Conservation (phyloP, 352 stramenopile species). For the Pythium chondricola region DNA sequence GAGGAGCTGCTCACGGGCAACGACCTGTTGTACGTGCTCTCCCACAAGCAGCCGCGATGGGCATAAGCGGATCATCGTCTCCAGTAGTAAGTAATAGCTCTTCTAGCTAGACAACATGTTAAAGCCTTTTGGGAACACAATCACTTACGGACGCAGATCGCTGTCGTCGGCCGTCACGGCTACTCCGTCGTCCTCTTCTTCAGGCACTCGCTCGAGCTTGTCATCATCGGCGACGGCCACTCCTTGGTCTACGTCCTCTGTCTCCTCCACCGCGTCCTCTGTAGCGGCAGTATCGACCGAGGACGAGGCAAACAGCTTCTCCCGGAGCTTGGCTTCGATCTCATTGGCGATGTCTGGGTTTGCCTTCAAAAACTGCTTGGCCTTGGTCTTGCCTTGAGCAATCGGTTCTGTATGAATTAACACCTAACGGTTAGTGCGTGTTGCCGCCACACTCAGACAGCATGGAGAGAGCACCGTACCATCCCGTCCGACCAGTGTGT, state of each 20-base stretch:
- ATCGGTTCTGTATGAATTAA: conserved; percentile 56
- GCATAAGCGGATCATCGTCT: conserved; percentile 6
- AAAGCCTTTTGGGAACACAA: too few relatives aligned
- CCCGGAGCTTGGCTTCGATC: conserved; percentile 67
- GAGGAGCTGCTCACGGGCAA: conserved; percentile 71
- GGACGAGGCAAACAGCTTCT: conserved; percentile 43
- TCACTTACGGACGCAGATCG: too few relatives aligned
- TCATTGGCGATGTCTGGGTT: conserved; percentile 64
- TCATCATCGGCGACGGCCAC: conserved; percentile 3
- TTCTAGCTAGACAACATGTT: too few relatives aligned
- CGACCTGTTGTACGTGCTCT: conserved; percentile 80
- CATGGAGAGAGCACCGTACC: conserved; percentile 23
- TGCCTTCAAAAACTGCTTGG: conserved; percentile 72
- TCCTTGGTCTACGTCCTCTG: neutral
- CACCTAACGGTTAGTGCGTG: neutral
- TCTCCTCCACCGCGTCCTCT: conserved; percentile 4
- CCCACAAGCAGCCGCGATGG: conserved; percentile 77
- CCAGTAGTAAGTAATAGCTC: neutral
- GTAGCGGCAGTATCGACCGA: conserved; percentile 10
- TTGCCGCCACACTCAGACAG: neutral
- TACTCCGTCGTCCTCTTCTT: conserved; percentile 2
- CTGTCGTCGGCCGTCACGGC: too few relatives aligned
- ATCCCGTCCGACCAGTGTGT: conserved; percentile 52
- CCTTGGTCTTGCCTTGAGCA: conserved; percentile 76
- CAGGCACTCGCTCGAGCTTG: conserved; percentile 13